phyloP scores from a whole-genome alignment of 805 yeast species.

The Hanseniaspora singularis region DNA sequence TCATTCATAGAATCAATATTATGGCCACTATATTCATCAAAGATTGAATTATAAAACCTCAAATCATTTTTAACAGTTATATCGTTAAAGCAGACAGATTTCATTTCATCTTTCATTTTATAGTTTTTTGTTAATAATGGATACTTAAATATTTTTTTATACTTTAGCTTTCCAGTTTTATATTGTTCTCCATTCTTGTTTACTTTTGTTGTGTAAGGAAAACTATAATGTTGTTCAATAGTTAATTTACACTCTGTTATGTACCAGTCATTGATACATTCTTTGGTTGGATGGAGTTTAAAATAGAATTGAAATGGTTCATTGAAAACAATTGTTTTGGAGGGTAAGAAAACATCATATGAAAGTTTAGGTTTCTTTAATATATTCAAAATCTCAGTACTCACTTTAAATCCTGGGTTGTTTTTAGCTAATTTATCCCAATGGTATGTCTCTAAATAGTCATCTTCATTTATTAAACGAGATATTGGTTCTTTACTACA shows the following conservation, averaged over 20 bases:
- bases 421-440: conserved; percentile 41
- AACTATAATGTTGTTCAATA: conserved; percentile 11
- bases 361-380: background rate
- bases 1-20: background rate
- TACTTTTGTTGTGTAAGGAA: conserved; percentile 3
- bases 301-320: conserved; percentile 14
- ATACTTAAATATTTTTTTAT: conserved; percentile 9
- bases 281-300: background rate
- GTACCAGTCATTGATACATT: conserved; percentile 10
- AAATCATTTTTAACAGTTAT: conserved; percentile 4
- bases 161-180: background rate
- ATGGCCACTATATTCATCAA: background rate
- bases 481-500: background rate
- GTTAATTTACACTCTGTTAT: background rate
- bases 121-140: background rate
- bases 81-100: background rate
- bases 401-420: background rate
- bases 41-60: background rate
- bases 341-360: conserved; percentile 9
- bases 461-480: conserved; percentile 64
- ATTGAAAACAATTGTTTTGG: conserved; percentile 11
- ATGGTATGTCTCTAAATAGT: conserved; percentile 59
- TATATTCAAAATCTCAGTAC: background rate
- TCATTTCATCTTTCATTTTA: background rate
- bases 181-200: background rate